Evolutionary conservation across 129 eudicot genomes (phyloP).

Genomic region (Chrysanthemum lavandulifolium): DNA sequence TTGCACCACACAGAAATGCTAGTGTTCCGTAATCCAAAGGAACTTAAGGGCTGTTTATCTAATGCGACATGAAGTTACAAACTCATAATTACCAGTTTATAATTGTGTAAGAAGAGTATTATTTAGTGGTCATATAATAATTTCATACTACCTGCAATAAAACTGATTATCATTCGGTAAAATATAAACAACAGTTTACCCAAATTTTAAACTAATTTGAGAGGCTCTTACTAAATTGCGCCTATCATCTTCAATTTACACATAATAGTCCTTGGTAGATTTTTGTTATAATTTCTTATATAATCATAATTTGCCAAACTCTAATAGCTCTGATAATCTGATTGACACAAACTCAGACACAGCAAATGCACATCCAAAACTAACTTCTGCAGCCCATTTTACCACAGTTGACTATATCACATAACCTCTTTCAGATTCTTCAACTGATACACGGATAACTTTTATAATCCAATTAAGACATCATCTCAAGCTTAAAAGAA

Average conservation of each 20-base stretch:
- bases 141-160: not conserved
- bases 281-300: not conserved
- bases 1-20: constrained; percentile 4
- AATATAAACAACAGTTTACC: not conserved
- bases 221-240: not conserved
- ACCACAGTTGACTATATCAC: not conserved
- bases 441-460: not conserved
- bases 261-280: not conserved
- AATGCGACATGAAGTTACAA: not conserved
- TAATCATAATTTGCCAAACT: not conserved
- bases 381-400: not conserved
- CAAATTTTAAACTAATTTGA: not conserved
- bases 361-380: not conserved
- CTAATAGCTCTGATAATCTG: not conserved
- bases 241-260: not conserved
- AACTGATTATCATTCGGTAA: not conserved
- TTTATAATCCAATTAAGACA: not conserved
- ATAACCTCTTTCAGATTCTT: no score
- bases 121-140: not conserved
- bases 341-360: not conserved
- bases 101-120: not conserved
- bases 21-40: not conserved
- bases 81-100: not conserved
- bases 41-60: not conserved
- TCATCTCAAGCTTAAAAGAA: not conserved